Evolutionary conservation across 805 yeast species (phyloP).

Genomic region (Candida pseudoglaebosa): DNA sequence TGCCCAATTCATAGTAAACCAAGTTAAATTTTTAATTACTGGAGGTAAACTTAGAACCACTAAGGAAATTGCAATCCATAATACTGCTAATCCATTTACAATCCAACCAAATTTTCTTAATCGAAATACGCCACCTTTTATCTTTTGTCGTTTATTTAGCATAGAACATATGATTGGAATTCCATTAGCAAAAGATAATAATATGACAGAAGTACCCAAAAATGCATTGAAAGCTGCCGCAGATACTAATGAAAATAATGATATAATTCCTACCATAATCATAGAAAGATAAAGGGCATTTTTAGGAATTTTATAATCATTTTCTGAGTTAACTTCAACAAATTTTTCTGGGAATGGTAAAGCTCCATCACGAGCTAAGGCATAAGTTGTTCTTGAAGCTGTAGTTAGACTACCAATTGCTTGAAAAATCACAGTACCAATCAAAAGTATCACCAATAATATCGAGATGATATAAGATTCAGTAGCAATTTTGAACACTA

Average conservation of each 20-base stretch:
- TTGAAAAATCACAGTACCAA: conserved; percentile 70
- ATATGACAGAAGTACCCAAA: conserved; percentile 76
- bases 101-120: conserved; percentile 61
- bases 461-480: conserved; percentile 66
- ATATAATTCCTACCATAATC: conserved; percentile 55
- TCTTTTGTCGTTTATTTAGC: conserved; percentile 54
- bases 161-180: conserved; percentile 67
- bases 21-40: conserved; percentile 40
- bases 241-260: conserved; percentile 64
- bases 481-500: conserved; percentile 68
- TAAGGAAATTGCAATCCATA: conserved; percentile 58
- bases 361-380: conserved; percentile 81
- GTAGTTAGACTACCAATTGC: conserved; percentile 79
- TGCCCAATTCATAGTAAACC: conserved; percentile 58
- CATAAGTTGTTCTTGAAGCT: conserved; percentile 76
- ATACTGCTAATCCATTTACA: conserved; percentile 53
- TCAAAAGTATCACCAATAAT: conserved; percentile 58
- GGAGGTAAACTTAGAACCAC: conserved; percentile 70
- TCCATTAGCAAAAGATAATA: conserved; percentile 71
- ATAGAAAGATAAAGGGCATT: conserved; percentile 66
- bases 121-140: conserved; percentile 66
- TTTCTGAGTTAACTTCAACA: conserved; percentile 58
- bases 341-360: conserved; percentile 62
- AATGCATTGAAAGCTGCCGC: conserved; percentile 78
- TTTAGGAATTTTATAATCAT: conserved; percentile 60